Conservation (phyloP, 2,329 filamentous ascomycete genomes). For the Zymoseptoria passerinii region DNA sequence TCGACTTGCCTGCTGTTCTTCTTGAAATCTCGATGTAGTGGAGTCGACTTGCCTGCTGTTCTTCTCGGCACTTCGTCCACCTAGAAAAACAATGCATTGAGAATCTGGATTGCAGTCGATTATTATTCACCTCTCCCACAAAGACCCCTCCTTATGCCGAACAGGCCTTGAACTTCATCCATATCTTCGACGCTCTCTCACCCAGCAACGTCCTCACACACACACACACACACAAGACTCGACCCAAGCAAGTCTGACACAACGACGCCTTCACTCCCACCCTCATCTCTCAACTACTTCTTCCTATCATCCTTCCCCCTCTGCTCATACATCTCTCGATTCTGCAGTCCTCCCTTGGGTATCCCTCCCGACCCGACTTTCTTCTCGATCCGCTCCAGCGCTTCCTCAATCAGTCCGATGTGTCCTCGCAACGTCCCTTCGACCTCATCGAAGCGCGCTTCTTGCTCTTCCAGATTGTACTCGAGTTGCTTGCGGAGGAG, state of each 20-base stretch:
- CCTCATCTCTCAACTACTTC: neutral
- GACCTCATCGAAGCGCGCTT: constrained; percentile 41
- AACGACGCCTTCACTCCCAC: neutral
- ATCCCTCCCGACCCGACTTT: constrained; percentile 27
- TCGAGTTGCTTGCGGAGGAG: constrained; percentile 18
- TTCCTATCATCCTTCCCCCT: constrained; percentile 14
- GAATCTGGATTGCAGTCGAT: neutral
- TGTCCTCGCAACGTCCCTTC: constrained; percentile 42
- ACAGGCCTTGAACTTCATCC: neutral
- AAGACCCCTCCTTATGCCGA: neutral
- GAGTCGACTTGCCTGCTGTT: too few species aligned
- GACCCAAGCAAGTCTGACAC: neutral
- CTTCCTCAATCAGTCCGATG: constrained; percentile 41
- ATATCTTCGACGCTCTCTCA: neutral
- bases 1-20: too few species aligned
- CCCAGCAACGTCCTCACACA: too few species aligned
- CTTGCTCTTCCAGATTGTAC: constrained; percentile 41
- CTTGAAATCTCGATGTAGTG: too few species aligned
- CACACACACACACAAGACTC: too few species aligned
- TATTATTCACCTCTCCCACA: too few species aligned
- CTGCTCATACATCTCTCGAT: constrained; percentile 14
- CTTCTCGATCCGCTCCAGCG: constrained; percentile 38
- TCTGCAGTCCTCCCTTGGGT: constrained; percentile 17
- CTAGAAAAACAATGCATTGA: neutral
- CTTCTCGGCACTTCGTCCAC: too few species aligned